These are phyloP conservation scores for Xylaria arbuscula DNA, from an alignment of 2,329 filamentous ascomycete genomes.

Conservation along the genomic window DNA sequence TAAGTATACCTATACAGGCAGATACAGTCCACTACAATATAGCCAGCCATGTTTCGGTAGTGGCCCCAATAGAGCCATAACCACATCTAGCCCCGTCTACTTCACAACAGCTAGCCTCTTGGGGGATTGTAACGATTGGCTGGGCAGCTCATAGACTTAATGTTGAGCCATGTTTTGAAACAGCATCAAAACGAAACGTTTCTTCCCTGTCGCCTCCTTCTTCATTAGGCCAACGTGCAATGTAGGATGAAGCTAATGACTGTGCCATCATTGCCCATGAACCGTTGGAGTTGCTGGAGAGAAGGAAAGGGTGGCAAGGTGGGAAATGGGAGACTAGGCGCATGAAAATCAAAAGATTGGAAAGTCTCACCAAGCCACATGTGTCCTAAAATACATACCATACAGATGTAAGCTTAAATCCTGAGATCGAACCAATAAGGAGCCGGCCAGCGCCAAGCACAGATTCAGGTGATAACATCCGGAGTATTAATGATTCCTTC, in stretches of 20 bases:
- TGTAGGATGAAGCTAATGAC: background rate
- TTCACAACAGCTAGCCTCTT: constrained; percentile 13
- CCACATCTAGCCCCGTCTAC: background rate
- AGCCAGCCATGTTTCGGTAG: constrained; percentile 14
- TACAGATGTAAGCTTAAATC: constrained; percentile 6
- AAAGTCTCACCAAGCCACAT: background rate
- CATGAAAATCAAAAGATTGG: background rate
- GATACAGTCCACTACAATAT: background rate
- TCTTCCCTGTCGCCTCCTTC: constrained; percentile 25
- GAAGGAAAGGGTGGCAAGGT: background rate
- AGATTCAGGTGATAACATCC: background rate
- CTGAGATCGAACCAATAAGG: background rate
- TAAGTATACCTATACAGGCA: too few relatives aligned
- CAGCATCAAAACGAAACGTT: constrained; percentile 35
- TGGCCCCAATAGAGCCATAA: constrained; percentile 14
- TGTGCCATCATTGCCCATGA: background rate
- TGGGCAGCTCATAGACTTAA: constrained; percentile 14
- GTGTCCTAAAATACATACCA: background rate
- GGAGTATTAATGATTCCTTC: constrained; percentile 12
- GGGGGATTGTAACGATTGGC: constrained; percentile 33
- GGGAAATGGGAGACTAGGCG: background rate
- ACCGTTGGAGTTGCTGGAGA: background rate
- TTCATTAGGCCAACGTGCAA: constrained; percentile 10
- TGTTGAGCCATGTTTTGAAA: constrained; percentile 38
- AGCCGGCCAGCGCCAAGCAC: background rate